phyloP scores from a whole-genome alignment of 2,329 filamentous ascomycete species.

The Chalara sp. region DNA sequence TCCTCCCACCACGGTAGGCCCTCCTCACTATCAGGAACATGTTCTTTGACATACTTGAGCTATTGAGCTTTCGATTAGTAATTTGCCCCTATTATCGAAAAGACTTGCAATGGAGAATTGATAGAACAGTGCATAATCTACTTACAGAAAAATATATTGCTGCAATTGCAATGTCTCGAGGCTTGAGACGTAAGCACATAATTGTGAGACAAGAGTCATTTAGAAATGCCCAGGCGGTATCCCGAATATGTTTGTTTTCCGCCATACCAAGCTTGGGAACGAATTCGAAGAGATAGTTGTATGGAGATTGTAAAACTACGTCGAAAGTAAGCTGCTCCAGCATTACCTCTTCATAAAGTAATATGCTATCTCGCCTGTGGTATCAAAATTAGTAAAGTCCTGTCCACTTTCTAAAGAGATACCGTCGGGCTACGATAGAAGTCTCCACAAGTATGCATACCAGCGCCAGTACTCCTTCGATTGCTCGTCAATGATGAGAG shows the following conservation, averaged over 20 bases:
- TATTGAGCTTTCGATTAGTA: no score
- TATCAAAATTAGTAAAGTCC: neutral
- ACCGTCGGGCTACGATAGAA: no score
- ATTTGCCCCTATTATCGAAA: no score
- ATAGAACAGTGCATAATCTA: neutral
- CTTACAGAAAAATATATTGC: conserved; percentile 73
- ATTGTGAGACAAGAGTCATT: conserved; percentile 85
- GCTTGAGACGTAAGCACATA: conserved; percentile 73
- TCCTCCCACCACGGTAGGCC: conserved; percentile 84
- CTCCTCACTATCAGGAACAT: conserved; percentile 66
- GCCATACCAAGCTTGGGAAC: conserved; percentile 66
- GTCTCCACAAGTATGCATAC: conserved; percentile 28
- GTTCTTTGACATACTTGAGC: conserved; percentile 57
- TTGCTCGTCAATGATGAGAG: conserved; percentile 88
- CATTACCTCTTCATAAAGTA: conserved; percentile 87
- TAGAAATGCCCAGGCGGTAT: conserved; percentile 87
- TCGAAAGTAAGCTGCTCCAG: conserved; percentile 92
- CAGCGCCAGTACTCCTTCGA: conserved; percentile 98
- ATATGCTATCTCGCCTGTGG: conserved; percentile 68
- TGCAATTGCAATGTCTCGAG: conserved; percentile 75
- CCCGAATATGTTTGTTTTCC: conserved; percentile 74
- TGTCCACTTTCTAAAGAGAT: no score
- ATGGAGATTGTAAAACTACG: conserved; percentile 81
- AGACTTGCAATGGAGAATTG: no score
- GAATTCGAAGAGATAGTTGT: conserved; percentile 76